These are phyloP conservation scores for Pichia sp. DNA, from an alignment of 1,139 yeast genomes.

Conservation along the genomic window DNA sequence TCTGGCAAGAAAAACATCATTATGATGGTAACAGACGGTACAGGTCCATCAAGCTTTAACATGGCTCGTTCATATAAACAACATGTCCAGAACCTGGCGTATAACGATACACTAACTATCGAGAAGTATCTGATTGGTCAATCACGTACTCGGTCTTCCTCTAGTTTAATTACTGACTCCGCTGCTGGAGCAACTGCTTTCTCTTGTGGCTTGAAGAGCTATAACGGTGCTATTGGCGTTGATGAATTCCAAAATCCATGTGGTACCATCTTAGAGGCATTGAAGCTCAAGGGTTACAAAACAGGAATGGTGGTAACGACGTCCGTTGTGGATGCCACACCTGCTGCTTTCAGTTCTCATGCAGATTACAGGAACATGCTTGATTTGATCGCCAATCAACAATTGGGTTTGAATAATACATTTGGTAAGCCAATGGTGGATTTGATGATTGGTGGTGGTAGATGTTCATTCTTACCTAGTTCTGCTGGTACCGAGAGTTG, in stretches of 20 bases:
- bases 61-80: conserved; percentile 69
- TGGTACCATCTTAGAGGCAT: conserved; percentile 79
- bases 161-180: conserved; percentile 74
- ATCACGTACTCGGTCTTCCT: conserved; percentile 68
- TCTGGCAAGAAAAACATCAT: conserved; percentile 51
- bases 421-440: conserved; percentile 51
- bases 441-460: conserved; percentile 83
- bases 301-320: conserved; percentile 90
- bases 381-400: conserved; percentile 79
- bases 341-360: conserved; percentile 81
- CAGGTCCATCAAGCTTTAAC: conserved; percentile 81
- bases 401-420: conserved; percentile 62
- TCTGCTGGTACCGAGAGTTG: conserved; percentile 43
- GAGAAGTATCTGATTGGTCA: conserved; percentile 69
- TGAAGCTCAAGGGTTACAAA: conserved; percentile 64
- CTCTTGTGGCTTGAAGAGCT: conserved; percentile 68
- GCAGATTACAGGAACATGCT: conserved; percentile 67
- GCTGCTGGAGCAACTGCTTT: conserved; percentile 96
- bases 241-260: conserved; percentile 55
- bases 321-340: conserved; percentile 79
- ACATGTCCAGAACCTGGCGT: conserved; percentile 40
- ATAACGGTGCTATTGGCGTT: conserved; percentile 83
- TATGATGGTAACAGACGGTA: conserved; percentile 86
- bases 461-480: conserved; percentile 61
- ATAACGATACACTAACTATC: conserved; percentile 47